Evolutionary conservation across 2,329 filamentous ascomycete species (phyloP).

Genomic region (Penicillium janthinellum): DNA sequence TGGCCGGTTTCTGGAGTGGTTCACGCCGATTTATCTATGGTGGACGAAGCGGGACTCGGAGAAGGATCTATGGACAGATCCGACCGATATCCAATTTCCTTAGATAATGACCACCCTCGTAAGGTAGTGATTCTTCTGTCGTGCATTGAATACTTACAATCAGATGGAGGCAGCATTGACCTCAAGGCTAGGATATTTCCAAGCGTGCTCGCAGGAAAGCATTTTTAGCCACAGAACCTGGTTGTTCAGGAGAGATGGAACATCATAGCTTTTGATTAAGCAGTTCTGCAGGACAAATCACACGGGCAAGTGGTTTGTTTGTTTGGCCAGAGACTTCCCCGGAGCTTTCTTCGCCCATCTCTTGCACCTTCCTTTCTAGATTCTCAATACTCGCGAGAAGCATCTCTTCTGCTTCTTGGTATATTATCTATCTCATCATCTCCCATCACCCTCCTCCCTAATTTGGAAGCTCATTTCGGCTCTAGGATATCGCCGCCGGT

Average conservation of each 20-base stretch:
- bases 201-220: too few relatives aligned
- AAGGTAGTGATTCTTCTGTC: background rate
- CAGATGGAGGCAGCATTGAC: too few relatives aligned
- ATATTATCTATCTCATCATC: background rate
- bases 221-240: too few relatives aligned
- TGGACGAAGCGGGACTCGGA: background rate
- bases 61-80: background rate
- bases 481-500: background rate
- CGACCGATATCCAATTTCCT: background rate
- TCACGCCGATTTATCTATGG: background rate
- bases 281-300: too few relatives aligned
- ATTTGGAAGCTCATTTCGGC: background rate
- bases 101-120: too few relatives aligned
- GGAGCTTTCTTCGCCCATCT: background rate
- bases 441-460: background rate
- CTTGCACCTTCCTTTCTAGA: constrained; percentile 1
- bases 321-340: background rate
- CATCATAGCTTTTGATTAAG: too few relatives aligned
- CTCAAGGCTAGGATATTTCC: too few relatives aligned
- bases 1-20: background rate
- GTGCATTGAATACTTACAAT: background rate
- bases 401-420: background rate
- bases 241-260: too few relatives aligned
- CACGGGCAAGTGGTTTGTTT: too few relatives aligned
- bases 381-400: background rate